A percentile compares a stretch with the other conserved stretches of the same genome.
phyloP scores from a whole-genome alignment of 1,284 basidiomycete species.

The Leccinum brunneo-olivaceum region DNA sequence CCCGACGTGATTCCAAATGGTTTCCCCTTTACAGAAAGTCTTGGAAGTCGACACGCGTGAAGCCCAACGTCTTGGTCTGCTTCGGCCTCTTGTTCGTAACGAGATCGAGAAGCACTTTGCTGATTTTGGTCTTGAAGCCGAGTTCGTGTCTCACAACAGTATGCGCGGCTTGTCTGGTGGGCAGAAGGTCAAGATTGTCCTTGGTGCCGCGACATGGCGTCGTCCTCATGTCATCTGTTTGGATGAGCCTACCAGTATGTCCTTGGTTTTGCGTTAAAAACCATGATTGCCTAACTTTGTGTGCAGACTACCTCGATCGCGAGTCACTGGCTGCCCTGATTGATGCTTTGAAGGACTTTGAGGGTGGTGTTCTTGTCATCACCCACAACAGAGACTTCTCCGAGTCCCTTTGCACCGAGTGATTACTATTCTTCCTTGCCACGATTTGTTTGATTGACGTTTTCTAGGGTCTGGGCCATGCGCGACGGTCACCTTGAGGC shows the following conservation, averaged over 20 bases:
- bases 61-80: constrained; percentile 92
- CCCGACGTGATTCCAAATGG: background rate
- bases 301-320: constrained; percentile 88
- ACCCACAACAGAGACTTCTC: constrained; percentile 98
- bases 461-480: constrained; percentile 83
- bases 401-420: constrained; percentile 85
- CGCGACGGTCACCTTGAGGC: constrained; percentile 87
- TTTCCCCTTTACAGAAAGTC: constrained; percentile 59
- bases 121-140: constrained; percentile 93
- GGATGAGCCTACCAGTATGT: constrained; percentile 90
- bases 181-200: constrained; percentile 99
- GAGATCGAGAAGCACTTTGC: constrained; percentile 98
- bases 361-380: constrained; percentile 95
- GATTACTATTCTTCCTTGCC: constrained; percentile 27
- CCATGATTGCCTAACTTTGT: constrained; percentile 4
- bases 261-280: background rate
- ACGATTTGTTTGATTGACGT: constrained; percentile 1
- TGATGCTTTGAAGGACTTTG: constrained; percentile 92
- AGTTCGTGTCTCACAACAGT: constrained; percentile 95
- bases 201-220: constrained; percentile 97
- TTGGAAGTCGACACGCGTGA: constrained; percentile 96
- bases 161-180: constrained; percentile 98
- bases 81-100: constrained; percentile 93
- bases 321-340: constrained; percentile 96
- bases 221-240: constrained; percentile 96